Base-by-base conservation (phyloP, 305 asterid species). In the Fraxinus angustifolia region DNA sequence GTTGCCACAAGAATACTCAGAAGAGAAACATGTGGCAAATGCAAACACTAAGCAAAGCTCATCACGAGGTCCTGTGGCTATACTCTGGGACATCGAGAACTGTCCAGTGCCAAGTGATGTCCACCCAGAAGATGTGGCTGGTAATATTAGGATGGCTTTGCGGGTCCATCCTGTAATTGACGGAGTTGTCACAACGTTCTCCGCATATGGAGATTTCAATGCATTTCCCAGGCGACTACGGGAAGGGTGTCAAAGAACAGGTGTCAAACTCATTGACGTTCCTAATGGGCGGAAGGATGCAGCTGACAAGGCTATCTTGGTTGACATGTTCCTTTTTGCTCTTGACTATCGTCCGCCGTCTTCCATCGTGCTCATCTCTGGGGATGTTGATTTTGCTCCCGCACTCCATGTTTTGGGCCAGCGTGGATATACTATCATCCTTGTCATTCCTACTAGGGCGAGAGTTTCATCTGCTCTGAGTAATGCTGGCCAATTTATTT, bases 41-140 rank as follows among this genome's bases (percentile, higher is more conserved):
- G 73, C 90, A 35, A 88, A 78, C 71, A 19, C 78, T 21, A 82
- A 81, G 60, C 70, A 75, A 62, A 82, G 76, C 70, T 78, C 85
- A 21, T 75, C 83, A 56, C 86, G 84, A 16, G 97, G 97, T 75
- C 91, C 91, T 0, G 93, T 96, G 77, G 94, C 92, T 6, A 90
- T 96, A 75, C 95, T 94, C 70, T 96, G 99, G 99, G 99, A 96
- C 91, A 96, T 96, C 1, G 98, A 96, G 83, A 96, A 96, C 88
- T 96, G 99, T 75, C 97, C 95, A 0, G 93, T 96, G 75, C 99
- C 99, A 10, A 89, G 92, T 84, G 97, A 88, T 68, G 93, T 94
- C 26, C 90, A 93, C 36, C 90, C 98, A 0, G 99, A 96, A 78
- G 98, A 94, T 60, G 97, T 94, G 23, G 97, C 94, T n/a, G 94